Base-by-base conservation (phyloP, 1,284 basidiomycete genomes). In the Leccinum griseonigrum region DNA sequence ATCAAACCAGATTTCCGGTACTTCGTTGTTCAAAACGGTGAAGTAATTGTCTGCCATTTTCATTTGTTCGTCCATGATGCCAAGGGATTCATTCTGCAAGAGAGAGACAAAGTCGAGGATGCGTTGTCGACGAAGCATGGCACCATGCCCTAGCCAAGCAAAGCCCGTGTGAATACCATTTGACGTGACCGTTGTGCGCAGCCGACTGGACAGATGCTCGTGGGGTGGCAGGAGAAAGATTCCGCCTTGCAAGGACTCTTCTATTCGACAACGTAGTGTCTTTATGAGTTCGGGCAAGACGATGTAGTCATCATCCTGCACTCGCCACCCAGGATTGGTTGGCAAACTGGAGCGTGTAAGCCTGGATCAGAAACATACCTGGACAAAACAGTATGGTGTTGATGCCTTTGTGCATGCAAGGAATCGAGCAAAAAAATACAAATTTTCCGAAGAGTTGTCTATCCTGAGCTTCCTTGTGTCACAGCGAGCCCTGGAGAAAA, bases 41-140 rank as follows among this genome's bases (percentile, higher is more conserved):
- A 83, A 90, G 66, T 88, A 88, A 65, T 89, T 90, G 68, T 90
- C 88, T 1, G 86, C 85, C 86, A 88, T 89, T 64, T 82, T 79
- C 68, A 79, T 75, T 66, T 87, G 81, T 48, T 84, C 83, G 3
- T 77, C 71, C 0, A 82, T 75, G 38, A 79, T 72, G 46, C 82
- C 76, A 46, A 88, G 71, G 32, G 62, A 58, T 13, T 74, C 36
- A 5, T 64, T 57, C n/a, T 70, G 67, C 66, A 88, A 72, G 26
- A 87, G 74, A 13, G 72, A 69, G 6, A 88, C 71, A 68, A 89
- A 90, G 14, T 77, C 74, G 11, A 73, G 68, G 8, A 76, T 81
- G 60, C 76, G 71, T 13, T 78, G 75, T 56, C 79, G 78, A 60
- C 68, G 76, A 58, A 88, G 70, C 57, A 88, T 80, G 6, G 85